These are phyloP conservation scores for Chaetomium cochliodes DNA, from an alignment of 495 filamentous ascomycete species.

Conservation along the genomic window DNA sequence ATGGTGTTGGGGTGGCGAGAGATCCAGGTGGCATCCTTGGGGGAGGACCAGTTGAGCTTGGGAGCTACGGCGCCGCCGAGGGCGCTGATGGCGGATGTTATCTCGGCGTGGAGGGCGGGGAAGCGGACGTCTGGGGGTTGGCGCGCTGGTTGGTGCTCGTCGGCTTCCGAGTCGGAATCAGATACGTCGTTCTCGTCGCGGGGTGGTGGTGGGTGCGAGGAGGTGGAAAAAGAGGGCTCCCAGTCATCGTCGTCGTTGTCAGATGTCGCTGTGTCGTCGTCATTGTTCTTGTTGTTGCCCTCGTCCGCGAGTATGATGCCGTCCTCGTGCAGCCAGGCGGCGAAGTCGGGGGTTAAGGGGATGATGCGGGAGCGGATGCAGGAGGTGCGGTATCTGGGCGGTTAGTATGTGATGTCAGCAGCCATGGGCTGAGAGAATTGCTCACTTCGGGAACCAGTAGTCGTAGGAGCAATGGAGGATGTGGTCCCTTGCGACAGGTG, in stretches of 20 bases:
- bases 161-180: slow-evolving; percentile 41
- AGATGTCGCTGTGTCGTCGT: slow-evolving; percentile 40
- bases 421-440: slow-evolving; percentile 17
- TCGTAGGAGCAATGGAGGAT: slow-evolving; percentile 94
- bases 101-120: slow-evolving; percentile 68
- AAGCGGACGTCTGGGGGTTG: slow-evolving; percentile 49
- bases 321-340: slow-evolving; percentile 86
- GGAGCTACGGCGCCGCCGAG: slow-evolving; percentile 81
- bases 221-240: slow-evolving; percentile 40
- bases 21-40: slow-evolving; percentile 98
- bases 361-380: slow-evolving; percentile 84
- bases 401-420: slow-evolving; percentile 21
- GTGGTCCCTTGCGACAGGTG: slow-evolving; percentile 76
- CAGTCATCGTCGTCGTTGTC: slow-evolving; percentile 54
- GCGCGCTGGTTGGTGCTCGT: slow-evolving; percentile 30
- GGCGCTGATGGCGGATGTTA: slow-evolving; percentile 72
- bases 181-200: slow-evolving; percentile 28
- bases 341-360: slow-evolving; percentile 68
- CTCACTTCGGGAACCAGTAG: slow-evolving; percentile 77
- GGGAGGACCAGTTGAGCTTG: slow-evolving; percentile 96
- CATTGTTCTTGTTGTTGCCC: slow-evolving; percentile 39
- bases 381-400: slow-evolving; percentile 63
- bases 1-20: slow-evolving; percentile 78
- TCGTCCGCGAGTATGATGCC: slow-evolving; percentile 81
- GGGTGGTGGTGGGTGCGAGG: slow-evolving; percentile 31